These are phyloP conservation scores for Cadophora gregata DNA, from an alignment of 2,329 filamentous ascomycete species.

Conservation along the genomic window DNA sequence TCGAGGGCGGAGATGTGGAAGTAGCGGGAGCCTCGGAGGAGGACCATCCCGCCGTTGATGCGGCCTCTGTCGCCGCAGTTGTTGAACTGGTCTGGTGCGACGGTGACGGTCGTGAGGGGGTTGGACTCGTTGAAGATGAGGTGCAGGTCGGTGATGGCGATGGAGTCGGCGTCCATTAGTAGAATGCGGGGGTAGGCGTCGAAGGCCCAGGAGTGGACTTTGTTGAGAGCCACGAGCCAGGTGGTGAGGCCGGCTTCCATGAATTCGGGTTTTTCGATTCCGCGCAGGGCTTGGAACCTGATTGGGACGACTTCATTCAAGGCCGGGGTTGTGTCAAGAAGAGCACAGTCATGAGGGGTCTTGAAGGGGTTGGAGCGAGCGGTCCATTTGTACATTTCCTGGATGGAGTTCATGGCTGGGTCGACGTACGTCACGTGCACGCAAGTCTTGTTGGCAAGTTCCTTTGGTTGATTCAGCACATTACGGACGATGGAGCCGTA, in stretches of 20 bases:
- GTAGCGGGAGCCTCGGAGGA: constrained; percentile 20
- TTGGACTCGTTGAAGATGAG: constrained; percentile 21
- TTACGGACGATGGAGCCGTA: constrained; percentile 27
- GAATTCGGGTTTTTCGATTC: constrained; percentile 21
- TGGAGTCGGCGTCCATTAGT: constrained; percentile 24
- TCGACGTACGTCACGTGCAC: constrained; percentile 25
- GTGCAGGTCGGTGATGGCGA: constrained; percentile 19
- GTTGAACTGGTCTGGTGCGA: constrained; percentile 17
- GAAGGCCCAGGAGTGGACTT: constrained; percentile 25
- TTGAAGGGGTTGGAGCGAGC: constrained; percentile 19
- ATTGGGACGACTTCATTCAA: constrained; percentile 21
- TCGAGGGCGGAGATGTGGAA: constrained; percentile 25
- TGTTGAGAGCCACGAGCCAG: constrained; percentile 25
- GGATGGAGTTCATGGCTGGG: constrained; percentile 14
- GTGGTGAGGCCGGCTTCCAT: constrained; percentile 17
- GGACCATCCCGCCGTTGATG: constrained; percentile 24
- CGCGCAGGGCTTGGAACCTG: constrained; percentile 17
- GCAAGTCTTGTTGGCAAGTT: constrained; percentile 18
- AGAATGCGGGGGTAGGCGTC: constrained; percentile 26
- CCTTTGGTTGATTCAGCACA: constrained; percentile 18
- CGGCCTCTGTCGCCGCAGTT: constrained; percentile 19
- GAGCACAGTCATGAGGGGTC: constrained; percentile 15
- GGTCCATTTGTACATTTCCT: constrained; percentile 27
- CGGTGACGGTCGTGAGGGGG: constrained; percentile 8
- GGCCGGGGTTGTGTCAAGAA: background rate